phyloP scores from a whole-genome alignment of 2,329 filamentous ascomycete species.

The Talaromyces sp. region DNA sequence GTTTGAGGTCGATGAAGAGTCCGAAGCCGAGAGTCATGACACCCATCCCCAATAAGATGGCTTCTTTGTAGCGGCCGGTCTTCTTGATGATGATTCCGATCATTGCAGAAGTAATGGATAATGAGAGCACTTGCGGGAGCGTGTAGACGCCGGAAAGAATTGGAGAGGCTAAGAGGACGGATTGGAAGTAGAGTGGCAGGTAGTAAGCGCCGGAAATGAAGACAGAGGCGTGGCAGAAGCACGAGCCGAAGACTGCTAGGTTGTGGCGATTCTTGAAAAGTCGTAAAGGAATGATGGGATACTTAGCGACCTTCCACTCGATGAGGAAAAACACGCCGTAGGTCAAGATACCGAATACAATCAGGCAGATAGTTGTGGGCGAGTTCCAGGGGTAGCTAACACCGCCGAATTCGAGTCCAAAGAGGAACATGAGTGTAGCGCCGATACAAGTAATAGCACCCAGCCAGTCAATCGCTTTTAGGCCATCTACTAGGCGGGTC shows the following conservation, averaged over 20 bases:
- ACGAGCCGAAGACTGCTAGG: conserved; percentile 61
- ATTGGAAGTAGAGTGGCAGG: conserved; percentile 81
- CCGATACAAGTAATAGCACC: conserved; percentile 65
- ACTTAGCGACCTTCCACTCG: conserved; percentile 70
- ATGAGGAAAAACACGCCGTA: conserved; percentile 66
- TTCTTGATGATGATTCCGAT: conserved; percentile 70
- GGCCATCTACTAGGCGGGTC: conserved; percentile 55
- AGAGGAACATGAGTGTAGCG: conserved; percentile 78
- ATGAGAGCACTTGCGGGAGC: conserved; percentile 64
- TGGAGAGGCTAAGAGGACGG: conserved; percentile 64
- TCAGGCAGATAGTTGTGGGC: conserved; percentile 69
- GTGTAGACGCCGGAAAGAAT: conserved; percentile 72
- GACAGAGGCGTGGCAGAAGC: conserved; percentile 70
- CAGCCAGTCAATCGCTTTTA: conserved; percentile 62
- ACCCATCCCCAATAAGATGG: conserved; percentile 58
- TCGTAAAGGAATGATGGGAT: conserved; percentile 71
- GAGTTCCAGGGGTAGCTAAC: conserved; percentile 72
- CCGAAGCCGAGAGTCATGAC: conserved; percentile 65
- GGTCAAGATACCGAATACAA: conserved; percentile 67
- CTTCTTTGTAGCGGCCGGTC: conserved; percentile 62
- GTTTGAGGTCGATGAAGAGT: conserved; percentile 57
- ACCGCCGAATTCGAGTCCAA: conserved; percentile 82
- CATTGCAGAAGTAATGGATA: conserved; percentile 60
- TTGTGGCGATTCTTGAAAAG: conserved; percentile 67
- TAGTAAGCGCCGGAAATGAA: conserved; percentile 79